Base-by-base conservation (phyloP, 192 early-diverging fungal genomes). In the Coemansia asiatica region DNA sequence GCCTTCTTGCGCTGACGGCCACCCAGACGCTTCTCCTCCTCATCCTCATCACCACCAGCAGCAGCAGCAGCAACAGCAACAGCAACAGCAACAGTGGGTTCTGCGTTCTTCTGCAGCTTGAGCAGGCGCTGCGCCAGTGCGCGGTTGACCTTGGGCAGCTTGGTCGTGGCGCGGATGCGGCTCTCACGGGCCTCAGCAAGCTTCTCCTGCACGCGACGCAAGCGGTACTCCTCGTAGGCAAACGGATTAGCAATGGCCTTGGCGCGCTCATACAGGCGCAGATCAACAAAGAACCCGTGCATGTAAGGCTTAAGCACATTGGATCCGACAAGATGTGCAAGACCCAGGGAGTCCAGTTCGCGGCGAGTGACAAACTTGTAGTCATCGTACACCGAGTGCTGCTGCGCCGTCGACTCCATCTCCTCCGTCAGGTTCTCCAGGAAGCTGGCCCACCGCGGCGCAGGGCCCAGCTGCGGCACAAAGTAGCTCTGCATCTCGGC, bases 281-380 rank as follows among this genome's bases (percentile, higher is more conserved):
- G 86, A 68, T 98, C 95, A 48, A 98, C 84, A 75, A 98, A 98
- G 89, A 94, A 98, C 56, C 96, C 96, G 76, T 98, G 96, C 95
- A 98, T 97, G 68, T 98, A 98, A 1, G 95, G 91, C 68, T 93
- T 94, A 67, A 97, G 87, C 9, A 95, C 87, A 64, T 91, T 88
- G 33, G 94, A 93, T 23, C 96, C 96, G 61, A 99, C 83, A 21
- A 96, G 84, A 65, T 97, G 93, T 56, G 95, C 90, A 69, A 99
- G 83, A 18, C 91, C 92, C 63, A 98, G 89, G 50, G 82, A 70
- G 18, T 87, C 73, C 13, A 98, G 85, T 69, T 98, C 97, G 59
- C 91, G 90, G 63, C 92, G 87, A 15, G 92, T 92, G 18, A 96
- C 91, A 84, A 98, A 98, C 71, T 97, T 96, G 89, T 98, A 98